These are phyloP conservation scores for Flaveria brownii DNA, from an alignment of 129 eudicot genomes.

Conservation along the genomic window DNA sequence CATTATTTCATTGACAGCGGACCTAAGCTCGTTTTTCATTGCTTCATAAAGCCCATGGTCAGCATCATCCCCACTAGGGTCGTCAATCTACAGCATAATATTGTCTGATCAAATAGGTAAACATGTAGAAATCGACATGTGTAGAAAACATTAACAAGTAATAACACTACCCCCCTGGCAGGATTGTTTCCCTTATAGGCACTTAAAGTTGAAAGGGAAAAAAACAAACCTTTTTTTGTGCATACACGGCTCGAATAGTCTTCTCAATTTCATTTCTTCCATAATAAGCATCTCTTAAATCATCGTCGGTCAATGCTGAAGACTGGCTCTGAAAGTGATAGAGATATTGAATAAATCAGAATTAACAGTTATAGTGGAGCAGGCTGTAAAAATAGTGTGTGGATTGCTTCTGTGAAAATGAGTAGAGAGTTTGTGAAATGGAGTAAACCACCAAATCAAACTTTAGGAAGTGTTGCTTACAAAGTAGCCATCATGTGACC, in stretches of 20 bases:
- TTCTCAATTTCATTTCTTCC: constrained; percentile 57
- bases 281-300: constrained; percentile 51
- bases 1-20: constrained; percentile 78
- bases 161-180: not conserved
- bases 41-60: constrained; percentile 56
- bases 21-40: constrained; percentile 67
- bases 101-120: not conserved
- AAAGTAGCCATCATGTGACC: constrained; percentile 74
- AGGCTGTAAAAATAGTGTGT: not conserved
- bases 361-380: not conserved
- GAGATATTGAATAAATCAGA: not conserved
- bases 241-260: constrained; percentile 67
- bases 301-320: constrained; percentile 83
- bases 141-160: not conserved
- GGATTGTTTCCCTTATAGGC: too few species aligned
- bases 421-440: not conserved
- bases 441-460: constrained; percentile 2
- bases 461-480: constrained; percentile 40
- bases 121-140: constrained; percentile 1
- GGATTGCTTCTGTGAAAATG: not conserved
- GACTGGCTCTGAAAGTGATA: constrained; percentile 69
- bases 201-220: not conserved
- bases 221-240: constrained; percentile 57
- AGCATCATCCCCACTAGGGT: constrained; percentile 43
- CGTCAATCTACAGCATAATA: constrained; percentile 50